Percentiles rank a stretch among this genome's conserved stretches.
These are phyloP conservation scores for Ophiocordyceps camponoti-floridani DNA, from an alignment of 2,329 filamentous ascomycete genomes.

Conservation along the genomic window DNA sequence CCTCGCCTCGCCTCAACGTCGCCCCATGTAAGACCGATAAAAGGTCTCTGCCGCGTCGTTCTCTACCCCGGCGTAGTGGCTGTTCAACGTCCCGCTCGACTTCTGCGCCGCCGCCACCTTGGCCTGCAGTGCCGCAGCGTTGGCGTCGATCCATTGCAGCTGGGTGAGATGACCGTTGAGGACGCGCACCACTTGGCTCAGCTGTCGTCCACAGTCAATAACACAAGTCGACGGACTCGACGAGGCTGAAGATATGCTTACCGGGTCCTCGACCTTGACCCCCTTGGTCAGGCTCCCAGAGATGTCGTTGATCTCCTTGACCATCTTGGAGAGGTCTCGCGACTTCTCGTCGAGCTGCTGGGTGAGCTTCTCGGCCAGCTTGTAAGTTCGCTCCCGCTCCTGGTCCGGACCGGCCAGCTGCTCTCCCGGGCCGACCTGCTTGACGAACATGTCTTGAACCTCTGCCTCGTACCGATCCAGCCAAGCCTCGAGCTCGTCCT, in stretches of 20 bases:
- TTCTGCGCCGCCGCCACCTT: constrained; percentile 76
- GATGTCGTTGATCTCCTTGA: constrained; percentile 91
- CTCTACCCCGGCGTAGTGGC: constrained; percentile 39
- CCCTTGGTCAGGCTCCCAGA: constrained; percentile 81
- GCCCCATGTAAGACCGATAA: constrained; percentile 71
- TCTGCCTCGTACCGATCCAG: constrained; percentile 83
- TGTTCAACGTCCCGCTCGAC: constrained; percentile 44
- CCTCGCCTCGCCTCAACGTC: constrained; percentile 31
- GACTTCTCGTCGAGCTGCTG: constrained; percentile 87
- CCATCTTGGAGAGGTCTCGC: constrained; percentile 85
- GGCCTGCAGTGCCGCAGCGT: constrained; percentile 60
- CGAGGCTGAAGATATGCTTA: constrained; percentile 29
- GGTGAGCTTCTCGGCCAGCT: constrained; percentile 82
- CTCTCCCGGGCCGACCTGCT: constrained; percentile 59
- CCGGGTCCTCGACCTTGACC: constrained; percentile 71
- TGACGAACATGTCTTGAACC: constrained; percentile 72
- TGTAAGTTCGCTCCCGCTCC: constrained; percentile 90
- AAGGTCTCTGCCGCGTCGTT: constrained; percentile 72
- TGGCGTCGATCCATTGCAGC: constrained; percentile 82
- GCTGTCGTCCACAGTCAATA: constrained; percentile 28
- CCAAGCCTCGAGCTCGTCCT: constrained; percentile 76
- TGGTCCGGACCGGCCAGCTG: constrained; percentile 77
- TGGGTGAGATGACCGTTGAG: constrained; percentile 86
- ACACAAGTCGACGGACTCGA: constrained; percentile 2
- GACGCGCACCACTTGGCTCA: constrained; percentile 88